These are phyloP conservation scores for Acrocalymma vagum DNA, from an alignment of 2,329 filamentous ascomycete genomes.

Conservation along the genomic window DNA sequence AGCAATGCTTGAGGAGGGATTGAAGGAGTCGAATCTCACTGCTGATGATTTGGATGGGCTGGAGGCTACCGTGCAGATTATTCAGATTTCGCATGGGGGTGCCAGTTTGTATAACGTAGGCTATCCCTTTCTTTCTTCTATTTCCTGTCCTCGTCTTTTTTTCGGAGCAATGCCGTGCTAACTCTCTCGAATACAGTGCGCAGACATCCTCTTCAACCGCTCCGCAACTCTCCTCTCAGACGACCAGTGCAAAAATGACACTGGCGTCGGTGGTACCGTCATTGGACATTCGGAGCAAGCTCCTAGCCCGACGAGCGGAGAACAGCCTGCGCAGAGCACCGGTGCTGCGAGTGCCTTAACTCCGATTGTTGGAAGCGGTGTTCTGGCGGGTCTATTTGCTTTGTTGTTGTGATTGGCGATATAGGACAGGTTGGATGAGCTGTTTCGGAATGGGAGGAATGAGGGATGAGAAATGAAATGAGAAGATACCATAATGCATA, in stretches of 20 bases:
- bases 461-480: too few species aligned
- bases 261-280: conserved; percentile 45
- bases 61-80: conserved; percentile 55
- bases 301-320: conserved; percentile 7
- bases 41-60: conserved; percentile 43
- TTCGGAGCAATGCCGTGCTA: conserved; percentile 10
- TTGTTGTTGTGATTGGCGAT: conserved; percentile 25
- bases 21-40: conserved; percentile 28
- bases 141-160: not conserved
- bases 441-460: too few species aligned
- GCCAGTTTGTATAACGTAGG: conserved; percentile 55
- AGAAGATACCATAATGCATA: too few species aligned
- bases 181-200: conserved; percentile 48
- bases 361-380: conserved; percentile 22
- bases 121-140: conserved; percentile 2
- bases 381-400: conserved; percentile 28
- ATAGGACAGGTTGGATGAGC: too few species aligned
- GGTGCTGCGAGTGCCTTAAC: conserved; percentile 23
- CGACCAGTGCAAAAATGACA: conserved; percentile 50
- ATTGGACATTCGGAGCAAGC: conserved; percentile 29
- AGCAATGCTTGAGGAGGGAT: conserved; percentile 29
- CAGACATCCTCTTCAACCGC: conserved; percentile 53
- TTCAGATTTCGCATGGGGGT: conserved; percentile 52
- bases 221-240: conserved; percentile 46
- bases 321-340: conserved; percentile 9